A percentile compares a stretch with the other conserved stretches of the same genome.
phyloP scores from a whole-genome alignment of 352 stramenopile genomes.

The Phytopythium helicoides region DNA sequence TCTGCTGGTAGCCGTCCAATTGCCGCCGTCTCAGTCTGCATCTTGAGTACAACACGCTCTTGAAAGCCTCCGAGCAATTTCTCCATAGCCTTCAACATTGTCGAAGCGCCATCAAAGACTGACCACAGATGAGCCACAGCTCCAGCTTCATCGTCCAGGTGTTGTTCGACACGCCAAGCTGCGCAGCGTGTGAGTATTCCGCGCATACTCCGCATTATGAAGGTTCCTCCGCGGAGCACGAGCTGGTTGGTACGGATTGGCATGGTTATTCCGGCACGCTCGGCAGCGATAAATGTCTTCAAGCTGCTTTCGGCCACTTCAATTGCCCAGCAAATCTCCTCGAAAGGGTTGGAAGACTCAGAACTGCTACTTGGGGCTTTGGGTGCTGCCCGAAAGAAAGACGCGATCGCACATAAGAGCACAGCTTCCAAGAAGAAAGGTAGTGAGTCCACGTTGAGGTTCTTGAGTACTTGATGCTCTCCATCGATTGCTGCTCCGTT shows the following conservation, averaged over 20 bases:
- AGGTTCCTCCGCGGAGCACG: slow-evolving; percentile 33
- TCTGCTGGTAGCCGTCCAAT: slow-evolving; percentile 15
- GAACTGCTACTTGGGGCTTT: background rate
- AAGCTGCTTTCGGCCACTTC: slow-evolving; percentile 38
- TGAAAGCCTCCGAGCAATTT: slow-evolving; percentile 44
- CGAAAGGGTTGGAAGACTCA: slow-evolving; percentile 32
- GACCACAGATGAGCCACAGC: slow-evolving; percentile 41
- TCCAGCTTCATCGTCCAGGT: slow-evolving; percentile 20
- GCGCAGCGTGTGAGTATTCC: slow-evolving; percentile 39
- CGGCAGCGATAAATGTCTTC: slow-evolving; percentile 45
- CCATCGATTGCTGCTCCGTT: slow-evolving; percentile 35
- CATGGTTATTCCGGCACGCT: slow-evolving; percentile 49
- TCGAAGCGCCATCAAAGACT: slow-evolving; percentile 33
- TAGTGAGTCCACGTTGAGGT: slow-evolving; percentile 58
- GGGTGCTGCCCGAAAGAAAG: slow-evolving; percentile 34
- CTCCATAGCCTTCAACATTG: slow-evolving; percentile 38
- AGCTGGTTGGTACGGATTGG: slow-evolving; percentile 51
- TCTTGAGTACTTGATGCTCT: slow-evolving; percentile 65
- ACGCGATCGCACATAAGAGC: slow-evolving; percentile 47
- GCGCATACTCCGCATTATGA: slow-evolving; percentile 33
- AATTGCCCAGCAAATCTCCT: slow-evolving; percentile 35
- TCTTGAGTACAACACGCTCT: slow-evolving; percentile 63
- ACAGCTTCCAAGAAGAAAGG: slow-evolving; percentile 58
- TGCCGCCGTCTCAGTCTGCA: slow-evolving; percentile 40
- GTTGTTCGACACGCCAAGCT: slow-evolving; percentile 43